Conservation (phyloP, 345 rosid genomes). For the Garcia nutans region DNA sequence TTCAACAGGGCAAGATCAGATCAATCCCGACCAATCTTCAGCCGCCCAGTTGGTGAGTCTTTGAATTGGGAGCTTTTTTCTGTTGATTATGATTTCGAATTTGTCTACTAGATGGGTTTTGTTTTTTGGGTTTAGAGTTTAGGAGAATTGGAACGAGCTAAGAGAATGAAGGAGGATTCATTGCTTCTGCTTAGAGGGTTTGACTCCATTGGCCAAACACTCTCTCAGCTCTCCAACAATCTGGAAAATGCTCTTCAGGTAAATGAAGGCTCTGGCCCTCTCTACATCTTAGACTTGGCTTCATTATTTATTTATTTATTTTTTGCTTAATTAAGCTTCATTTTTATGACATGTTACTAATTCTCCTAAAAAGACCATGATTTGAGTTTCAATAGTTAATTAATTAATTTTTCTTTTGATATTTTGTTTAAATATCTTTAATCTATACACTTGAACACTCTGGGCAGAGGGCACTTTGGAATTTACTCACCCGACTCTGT, state of each 20-base stretch:
- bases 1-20: constrained; percentile 12
- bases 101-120: not conserved
- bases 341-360: not conserved
- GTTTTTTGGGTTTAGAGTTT: constrained; percentile 6
- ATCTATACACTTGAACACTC: too few species aligned
- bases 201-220: constrained; percentile 69
- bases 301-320: not conserved
- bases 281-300: not conserved
- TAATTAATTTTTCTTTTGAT: too few species aligned
- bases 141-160: constrained; percentile 40
- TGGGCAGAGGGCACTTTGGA: not conserved
- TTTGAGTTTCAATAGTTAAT: too few species aligned
- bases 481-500: not conserved
- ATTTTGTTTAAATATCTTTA: too few species aligned
- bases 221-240: constrained; percentile 75
- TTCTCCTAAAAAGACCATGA: too few species aligned
- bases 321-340: not conserved
- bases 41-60: constrained; percentile 22
- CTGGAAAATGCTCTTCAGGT: constrained; percentile 92
- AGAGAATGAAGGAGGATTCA: constrained; percentile 71
- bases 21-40: constrained; percentile 18
- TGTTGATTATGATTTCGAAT: not conserved
- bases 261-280: not conserved
- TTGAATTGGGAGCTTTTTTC: not conserved
- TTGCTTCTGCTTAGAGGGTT: constrained; percentile 83